phyloP scores from a whole-genome alignment of 257 asterid species.

The Rehmannia glutinosa region DNA sequence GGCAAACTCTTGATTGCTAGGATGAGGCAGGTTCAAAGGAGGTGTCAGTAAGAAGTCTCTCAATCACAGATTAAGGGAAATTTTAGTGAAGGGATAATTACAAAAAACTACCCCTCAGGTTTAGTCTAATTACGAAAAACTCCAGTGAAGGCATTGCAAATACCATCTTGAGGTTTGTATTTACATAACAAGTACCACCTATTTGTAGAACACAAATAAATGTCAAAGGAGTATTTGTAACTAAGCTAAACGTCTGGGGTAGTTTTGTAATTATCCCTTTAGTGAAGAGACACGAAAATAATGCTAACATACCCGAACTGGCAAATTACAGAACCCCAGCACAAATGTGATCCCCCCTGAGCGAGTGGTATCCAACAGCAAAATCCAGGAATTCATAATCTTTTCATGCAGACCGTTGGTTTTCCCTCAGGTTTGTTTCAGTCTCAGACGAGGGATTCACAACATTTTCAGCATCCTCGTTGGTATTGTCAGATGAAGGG shows the following conservation, averaged over 20 bases:
- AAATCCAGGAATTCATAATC: not conserved
- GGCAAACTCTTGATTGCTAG: not conserved
- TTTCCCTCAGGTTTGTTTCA: conserved; percentile 1
- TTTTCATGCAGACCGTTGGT: conserved; percentile 9
- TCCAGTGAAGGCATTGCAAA: no score
- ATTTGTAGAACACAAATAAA: not conserved
- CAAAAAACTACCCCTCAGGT: no score
- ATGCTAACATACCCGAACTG: not conserved
- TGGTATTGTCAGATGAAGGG: not conserved
- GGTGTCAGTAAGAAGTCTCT: not conserved
- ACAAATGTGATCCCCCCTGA: no score
- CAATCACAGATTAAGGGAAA: not conserved
- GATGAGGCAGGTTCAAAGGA: not conserved
- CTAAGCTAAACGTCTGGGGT: not conserved
- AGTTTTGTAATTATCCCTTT: not conserved
- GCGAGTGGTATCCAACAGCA: not conserved
- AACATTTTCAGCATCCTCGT: conserved; percentile 17
- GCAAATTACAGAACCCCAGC: not conserved
- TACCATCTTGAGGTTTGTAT: not conserved
- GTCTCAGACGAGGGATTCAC: conserved; percentile 12
- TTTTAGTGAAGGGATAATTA: not conserved
- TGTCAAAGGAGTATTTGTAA: not conserved
- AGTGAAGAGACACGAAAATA: not conserved
- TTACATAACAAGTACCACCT: no score
- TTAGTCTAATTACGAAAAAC: no score